Percentiles rank a stretch among this genome's conserved stretches.
Evolutionary conservation across 1,284 basidiomycete genomes (phyloP).

Genomic region (Ceratobasidium sp.): DNA sequence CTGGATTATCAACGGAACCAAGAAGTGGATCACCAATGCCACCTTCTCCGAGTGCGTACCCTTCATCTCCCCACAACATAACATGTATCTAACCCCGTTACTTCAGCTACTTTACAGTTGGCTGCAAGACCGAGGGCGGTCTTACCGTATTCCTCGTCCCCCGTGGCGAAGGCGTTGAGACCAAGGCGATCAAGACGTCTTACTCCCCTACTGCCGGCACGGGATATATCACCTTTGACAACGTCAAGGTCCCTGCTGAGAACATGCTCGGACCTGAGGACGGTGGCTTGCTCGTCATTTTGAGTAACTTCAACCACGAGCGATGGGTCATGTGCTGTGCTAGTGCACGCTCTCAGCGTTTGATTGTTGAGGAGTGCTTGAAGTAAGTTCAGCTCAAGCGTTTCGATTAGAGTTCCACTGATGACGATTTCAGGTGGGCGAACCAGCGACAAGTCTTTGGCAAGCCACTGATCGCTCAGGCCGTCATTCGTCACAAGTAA

Average conservation of each 20-base stretch:
- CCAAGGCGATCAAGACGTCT: constrained; percentile 65
- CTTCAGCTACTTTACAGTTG: constrained; percentile 54
- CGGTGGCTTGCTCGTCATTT: constrained; percentile 63
- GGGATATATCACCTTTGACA: constrained; percentile 68
- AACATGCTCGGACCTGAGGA: constrained; percentile 67
- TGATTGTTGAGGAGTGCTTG: constrained; percentile 51
- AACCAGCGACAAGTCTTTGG: constrained; percentile 59
- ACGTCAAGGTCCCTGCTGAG: constrained; percentile 65
- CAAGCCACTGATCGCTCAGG: constrained; percentile 61
- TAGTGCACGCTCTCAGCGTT: constrained; percentile 52
- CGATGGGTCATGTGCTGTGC: constrained; percentile 57
- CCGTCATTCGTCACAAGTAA: constrained; percentile 63
- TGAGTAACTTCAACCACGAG: constrained; percentile 52
- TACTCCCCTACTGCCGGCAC: constrained; percentile 62
- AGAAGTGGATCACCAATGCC: constrained; percentile 68
- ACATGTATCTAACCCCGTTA: constrained; percentile 47
- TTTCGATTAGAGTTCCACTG: background rate
- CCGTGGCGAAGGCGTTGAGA: constrained; percentile 61
- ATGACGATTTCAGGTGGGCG: constrained; percentile 52
- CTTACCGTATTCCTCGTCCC: constrained; percentile 66
- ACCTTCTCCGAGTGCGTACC: constrained; percentile 50
- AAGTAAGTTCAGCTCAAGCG: constrained; percentile 43
- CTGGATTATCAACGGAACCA: constrained; percentile 61
- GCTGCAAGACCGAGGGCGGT: constrained; percentile 55
- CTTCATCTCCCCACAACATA: background rate